These are phyloP conservation scores for Sicyos edulis DNA, from an alignment of 306 rosid genomes.

Conservation along the genomic window DNA sequence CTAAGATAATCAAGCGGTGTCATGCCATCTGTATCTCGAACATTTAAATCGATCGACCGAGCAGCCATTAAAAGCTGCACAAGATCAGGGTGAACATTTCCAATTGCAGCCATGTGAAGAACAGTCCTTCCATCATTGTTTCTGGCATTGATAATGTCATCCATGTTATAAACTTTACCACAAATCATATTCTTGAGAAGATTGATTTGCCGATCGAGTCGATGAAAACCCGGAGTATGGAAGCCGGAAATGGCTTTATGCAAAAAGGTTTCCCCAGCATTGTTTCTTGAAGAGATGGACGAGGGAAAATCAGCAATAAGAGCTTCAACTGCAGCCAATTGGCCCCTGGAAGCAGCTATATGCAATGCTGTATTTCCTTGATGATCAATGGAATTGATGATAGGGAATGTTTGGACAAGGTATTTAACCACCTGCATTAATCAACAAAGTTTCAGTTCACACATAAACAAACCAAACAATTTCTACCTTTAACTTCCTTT, in stretches of 20 bases:
- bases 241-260: slow-evolving; percentile 89
- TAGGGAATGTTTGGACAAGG: slow-evolving; percentile 47
- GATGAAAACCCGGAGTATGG: slow-evolving; percentile 58
- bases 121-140: slow-evolving; percentile 71
- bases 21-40: slow-evolving; percentile 57
- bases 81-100: slow-evolving; percentile 76
- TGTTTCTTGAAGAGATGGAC: slow-evolving; percentile 43
- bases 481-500: neutral
- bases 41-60: slow-evolving; percentile 55
- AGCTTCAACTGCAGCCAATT: slow-evolving; percentile 63
- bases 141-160: slow-evolving; percentile 55
- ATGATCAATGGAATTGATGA: slow-evolving; percentile 58
- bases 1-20: slow-evolving; percentile 83
- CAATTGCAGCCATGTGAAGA: slow-evolving; percentile 79
- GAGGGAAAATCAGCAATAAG: slow-evolving; percentile 54
- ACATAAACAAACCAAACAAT: slow-evolving; percentile 8
- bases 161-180: slow-evolving; percentile 39
- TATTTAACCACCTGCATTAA: slow-evolving; percentile 58
- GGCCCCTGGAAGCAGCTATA: slow-evolving; percentile 82
- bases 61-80: slow-evolving; percentile 81
- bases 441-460: slow-evolving; percentile 9
- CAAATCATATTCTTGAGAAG: slow-evolving; percentile 57
- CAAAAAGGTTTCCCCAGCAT: slow-evolving; percentile 74
- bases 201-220: slow-evolving; percentile 69
- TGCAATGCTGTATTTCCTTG: slow-evolving; percentile 85